phyloP scores from a whole-genome alignment of 2,329 filamentous ascomycete genomes.

The Cytospora leucostoma region DNA sequence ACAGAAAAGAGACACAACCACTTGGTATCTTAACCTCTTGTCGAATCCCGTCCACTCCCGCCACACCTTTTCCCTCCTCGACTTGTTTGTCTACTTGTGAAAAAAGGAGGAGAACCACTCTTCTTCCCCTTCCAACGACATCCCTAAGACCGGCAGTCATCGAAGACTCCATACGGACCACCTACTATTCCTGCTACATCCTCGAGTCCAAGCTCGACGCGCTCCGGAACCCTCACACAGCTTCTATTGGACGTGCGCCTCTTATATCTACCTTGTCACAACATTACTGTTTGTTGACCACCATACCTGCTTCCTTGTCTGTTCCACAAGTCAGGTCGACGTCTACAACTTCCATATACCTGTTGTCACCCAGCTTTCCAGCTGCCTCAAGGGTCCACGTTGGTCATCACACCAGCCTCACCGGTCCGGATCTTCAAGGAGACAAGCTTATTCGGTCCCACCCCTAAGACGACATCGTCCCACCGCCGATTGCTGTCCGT shows the following conservation, averaged over 20 bases:
- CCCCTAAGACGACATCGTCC: slow-evolving; percentile 13
- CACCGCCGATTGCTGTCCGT: neutral
- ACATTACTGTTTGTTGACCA: neutral
- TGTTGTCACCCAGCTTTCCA: neutral
- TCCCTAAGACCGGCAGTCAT: neutral
- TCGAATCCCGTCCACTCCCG: neutral
- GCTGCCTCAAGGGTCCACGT: neutral
- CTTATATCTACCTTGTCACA: too few relatives aligned
- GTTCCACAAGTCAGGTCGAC: neutral
- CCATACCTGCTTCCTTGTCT: neutral
- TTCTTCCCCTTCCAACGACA: neutral
- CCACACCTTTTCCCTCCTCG: neutral
- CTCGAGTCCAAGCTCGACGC: too few relatives aligned
- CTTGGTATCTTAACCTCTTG: neutral
- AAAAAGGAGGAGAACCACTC: neutral
- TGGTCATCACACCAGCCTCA: neutral
- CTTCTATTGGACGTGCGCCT: too few relatives aligned
- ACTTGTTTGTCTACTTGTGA: slow-evolving; percentile 1
- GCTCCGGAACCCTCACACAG: too few relatives aligned
- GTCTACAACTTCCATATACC: neutral
- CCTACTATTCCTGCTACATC: too few relatives aligned
- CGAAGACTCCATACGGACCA: too few relatives aligned
- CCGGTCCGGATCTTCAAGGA: neutral
- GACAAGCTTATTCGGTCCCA: neutral
- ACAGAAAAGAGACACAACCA: neutral